Evolutionary conservation across 83 land plant genomes (phyloP), one percentile per base, ranked within the genome.

Genomic region (Thuja plicata): DNA sequence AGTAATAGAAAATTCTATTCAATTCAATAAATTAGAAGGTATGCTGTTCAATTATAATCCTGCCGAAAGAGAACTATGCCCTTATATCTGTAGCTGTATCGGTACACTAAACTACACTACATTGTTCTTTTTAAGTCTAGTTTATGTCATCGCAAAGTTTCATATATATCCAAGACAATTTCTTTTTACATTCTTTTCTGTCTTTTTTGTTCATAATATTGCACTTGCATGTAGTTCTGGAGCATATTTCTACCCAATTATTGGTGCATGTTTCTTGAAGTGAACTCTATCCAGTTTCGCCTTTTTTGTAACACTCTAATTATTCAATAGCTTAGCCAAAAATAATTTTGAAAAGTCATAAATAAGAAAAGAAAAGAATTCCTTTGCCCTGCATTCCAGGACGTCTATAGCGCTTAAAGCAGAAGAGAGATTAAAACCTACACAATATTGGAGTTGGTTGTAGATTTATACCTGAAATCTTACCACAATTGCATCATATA

Each of bases 1-100:
- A 12, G 88, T 94, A 88, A 92, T 98, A 34, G 92, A 94, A 12
- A 91, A 88, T 35, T 90, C 95, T 90, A 94, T 98, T 27, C 88
- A 88, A 86, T 98, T 98, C 91, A 89, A 93, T 89, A 91, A 89
- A 35, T 91, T 98, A 13, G 86, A 95, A 95, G 99, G 99, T 95
- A 70, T 85, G 35, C 21, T 35, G 6, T 21, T 81, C 57, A 54
- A 12, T 57, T 80, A 35, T 38, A 38, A 5, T 32, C 17, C 12
- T 46, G 85, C 55, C 24, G 32, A 5, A 46, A 43, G 38, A 34
- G 78, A 74, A 83, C 54, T 46, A 1, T 83, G 85, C 54, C 55
- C 35, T n/a, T 83, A 13, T 83, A 27, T 83, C 41, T 38, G 46
- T 79, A 24, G 46, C 46, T 40, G 45, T 38, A 21, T 62, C 48